Conservation (phyloP, 139 green algal genomes). For the Chlorella sp. region DNA sequence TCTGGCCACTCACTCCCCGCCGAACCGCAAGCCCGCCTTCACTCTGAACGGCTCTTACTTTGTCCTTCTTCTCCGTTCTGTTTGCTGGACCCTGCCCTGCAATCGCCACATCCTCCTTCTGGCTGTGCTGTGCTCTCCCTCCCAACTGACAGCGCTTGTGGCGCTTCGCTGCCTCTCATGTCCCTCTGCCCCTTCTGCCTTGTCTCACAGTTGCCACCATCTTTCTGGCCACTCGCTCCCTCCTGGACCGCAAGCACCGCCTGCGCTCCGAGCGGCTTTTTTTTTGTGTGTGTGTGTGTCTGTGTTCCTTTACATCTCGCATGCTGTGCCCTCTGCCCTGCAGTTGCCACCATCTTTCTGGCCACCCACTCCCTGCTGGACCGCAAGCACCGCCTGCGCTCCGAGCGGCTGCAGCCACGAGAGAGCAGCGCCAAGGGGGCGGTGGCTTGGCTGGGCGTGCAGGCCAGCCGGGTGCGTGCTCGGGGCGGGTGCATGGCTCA, state of each 20-base stretch:
- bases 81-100: too few species aligned
- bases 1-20: too few species aligned
- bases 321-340: not conserved
- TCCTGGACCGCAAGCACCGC: too few species aligned
- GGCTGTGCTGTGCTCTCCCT: too few species aligned
- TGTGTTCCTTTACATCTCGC: not conserved
- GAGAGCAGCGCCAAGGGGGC: slow-evolving; percentile 19
- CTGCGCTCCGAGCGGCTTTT: not conserved
- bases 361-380: slow-evolving; percentile 33
- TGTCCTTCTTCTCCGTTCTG: too few species aligned
- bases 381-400: slow-evolving; percentile 30
- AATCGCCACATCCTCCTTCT: too few species aligned
- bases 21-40: too few species aligned
- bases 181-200: not conserved
- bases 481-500: not conserved
- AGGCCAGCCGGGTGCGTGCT: not conserved
- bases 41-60: too few species aligned
- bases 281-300: not conserved
- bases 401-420: slow-evolving; percentile 29
- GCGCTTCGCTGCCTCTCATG: too few species aligned
- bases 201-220: not conserved
- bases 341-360: slow-evolving; percentile 19
- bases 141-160: too few species aligned
- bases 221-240: too few species aligned
- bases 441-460: slow-evolving; percentile 13